phyloP scores from a whole-genome alignment of 129 eudicot genomes.

The Logfia minima region DNA sequence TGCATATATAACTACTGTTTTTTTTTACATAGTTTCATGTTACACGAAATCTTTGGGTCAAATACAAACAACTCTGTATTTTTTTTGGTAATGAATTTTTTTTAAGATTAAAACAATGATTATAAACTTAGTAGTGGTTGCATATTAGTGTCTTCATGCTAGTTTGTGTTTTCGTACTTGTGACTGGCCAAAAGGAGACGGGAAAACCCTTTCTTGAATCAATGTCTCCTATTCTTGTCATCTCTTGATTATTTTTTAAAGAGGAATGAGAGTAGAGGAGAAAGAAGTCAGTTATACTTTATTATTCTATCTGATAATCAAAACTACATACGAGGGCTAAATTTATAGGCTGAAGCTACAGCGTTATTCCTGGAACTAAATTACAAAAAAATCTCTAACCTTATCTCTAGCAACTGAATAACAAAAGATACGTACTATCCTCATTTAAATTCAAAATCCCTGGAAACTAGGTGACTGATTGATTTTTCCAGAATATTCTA shows the following conservation, averaged over 20 bases:
- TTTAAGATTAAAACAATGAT: neutral
- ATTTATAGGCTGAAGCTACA: no score
- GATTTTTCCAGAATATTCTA: no score
- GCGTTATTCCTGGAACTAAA: no score
- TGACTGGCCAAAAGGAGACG: neutral
- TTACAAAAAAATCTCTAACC: no score
- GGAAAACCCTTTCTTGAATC: neutral
- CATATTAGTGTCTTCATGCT: neutral
- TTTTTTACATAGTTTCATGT: neutral
- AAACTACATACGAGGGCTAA: no score
- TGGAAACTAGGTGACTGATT: no score
- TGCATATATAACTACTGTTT: neutral
- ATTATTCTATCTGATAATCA: no score
- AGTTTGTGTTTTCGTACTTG: neutral
- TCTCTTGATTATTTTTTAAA: neutral
- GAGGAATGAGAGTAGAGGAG: no score
- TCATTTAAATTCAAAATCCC: no score
- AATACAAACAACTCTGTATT: neutral
- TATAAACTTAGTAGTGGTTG: neutral
- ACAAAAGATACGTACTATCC: no score
- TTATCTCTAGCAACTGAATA: no score
- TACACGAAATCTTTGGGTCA: slow-evolving; percentile 1
- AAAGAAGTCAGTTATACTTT: no score
- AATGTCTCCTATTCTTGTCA: neutral
- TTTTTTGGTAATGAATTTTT: neutral